phyloP scores from a whole-genome alignment of 768 basidiomycete species.

The Lactifluus echinatus region DNA sequence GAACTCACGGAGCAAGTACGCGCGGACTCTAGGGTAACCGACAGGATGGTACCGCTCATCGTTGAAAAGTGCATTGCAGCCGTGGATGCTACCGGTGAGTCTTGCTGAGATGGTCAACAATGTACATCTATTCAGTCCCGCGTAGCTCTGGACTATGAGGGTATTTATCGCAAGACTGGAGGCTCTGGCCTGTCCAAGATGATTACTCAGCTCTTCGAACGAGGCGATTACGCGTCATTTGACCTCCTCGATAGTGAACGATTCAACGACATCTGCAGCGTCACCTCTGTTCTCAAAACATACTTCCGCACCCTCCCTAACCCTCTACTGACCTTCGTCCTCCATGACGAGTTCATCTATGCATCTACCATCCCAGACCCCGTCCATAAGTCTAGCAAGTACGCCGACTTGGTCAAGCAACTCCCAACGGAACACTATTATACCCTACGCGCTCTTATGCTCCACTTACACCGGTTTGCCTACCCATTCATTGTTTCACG shows the following conservation, averaged over 20 bases:
- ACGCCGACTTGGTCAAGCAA: conserved; percentile 62
- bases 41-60: conserved; percentile 69
- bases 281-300: conserved; percentile 93
- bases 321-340: conserved; percentile 82
- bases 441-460: conserved; percentile 72
- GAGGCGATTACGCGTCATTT: conserved; percentile 82
- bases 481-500: not conserved
- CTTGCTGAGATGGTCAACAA: not conserved
- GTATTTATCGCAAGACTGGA: conserved; percentile 96
- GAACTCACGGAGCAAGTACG: conserved; percentile 78
- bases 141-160: conserved; percentile 88
- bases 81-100: conserved; percentile 77
- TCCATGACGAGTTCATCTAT: conserved; percentile 84
- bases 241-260: conserved; percentile 79
- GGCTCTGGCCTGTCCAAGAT: conserved; percentile 86
- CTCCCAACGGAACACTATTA: conserved; percentile 85
- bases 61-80: conserved; percentile 96
- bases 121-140: not conserved
- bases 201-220: conserved; percentile 92
- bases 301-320: conserved; percentile 92
- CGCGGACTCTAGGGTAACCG: conserved; percentile 50
- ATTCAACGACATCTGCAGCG: conserved; percentile 96
- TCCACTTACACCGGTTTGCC: conserved; percentile 77
- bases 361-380: conserved; percentile 65
- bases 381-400: conserved; percentile 44